Evolutionary conservation across 2,329 filamentous ascomycete genomes (phyloP), one percentile per base, ranked within the genome.

Genomic region (Exophiala xenobiotica): DNA sequence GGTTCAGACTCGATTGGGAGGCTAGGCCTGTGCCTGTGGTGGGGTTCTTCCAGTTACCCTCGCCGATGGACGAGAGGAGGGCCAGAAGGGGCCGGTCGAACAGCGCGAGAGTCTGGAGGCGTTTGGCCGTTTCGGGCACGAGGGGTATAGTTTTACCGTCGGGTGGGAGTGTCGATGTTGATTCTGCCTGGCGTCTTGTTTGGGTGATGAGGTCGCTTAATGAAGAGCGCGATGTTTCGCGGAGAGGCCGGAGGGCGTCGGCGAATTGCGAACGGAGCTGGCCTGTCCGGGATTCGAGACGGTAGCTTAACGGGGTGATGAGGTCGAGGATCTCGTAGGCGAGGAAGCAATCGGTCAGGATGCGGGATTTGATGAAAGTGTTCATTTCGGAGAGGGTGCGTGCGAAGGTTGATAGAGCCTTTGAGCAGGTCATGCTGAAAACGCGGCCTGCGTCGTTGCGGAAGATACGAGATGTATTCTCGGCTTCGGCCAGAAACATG

Each of bases 301-400:
- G 85, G 49, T 85, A 85, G 2, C 90, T 90, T 41, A 96, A 78
- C 9, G 80, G 80, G 0, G 89, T 88, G 40, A 97, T 83, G 54
- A 96, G 88, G 63, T 96, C 92, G 24, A 95, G 88, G 24, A 97
- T 88, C 67, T 99, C 93, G 67, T 95, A 99, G 6, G 90, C 90
- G 42, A 99, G 79, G 67, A 89, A 97, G 70, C 92, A 97, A 68
- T 99, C 93, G 0, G 90, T 96, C 60, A 84, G 81, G 31, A 96
- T 74, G 65, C 96, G 91, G 33, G 80, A 75, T 66, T 91, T 90
- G 69, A 97, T 90, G 64, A 96, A 91, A 43, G 82, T 79, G 68
- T 97, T 96, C 24, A 99, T 78, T 64, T 97, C 92, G 22, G 88
- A 83, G 47, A 97, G 71, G 0, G 93, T 96, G 61, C 89, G 85